Percentiles rank a stretch among this genome's conserved stretches.
phyloP scores from a whole-genome alignment of 2,329 filamentous ascomycete species.

The Capronia coronata region DNA sequence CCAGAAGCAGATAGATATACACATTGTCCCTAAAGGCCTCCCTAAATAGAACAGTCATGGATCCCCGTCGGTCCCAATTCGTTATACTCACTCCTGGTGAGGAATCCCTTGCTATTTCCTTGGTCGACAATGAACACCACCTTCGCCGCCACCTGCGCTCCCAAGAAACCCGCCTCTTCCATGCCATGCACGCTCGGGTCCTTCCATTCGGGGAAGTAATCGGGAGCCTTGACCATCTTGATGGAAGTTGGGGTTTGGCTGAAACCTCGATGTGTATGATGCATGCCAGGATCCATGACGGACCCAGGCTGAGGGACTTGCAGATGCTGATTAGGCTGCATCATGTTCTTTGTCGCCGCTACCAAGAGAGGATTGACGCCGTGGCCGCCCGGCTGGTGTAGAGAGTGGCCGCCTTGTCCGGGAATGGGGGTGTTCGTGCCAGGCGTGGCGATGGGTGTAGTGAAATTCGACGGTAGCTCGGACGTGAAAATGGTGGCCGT shows the following conservation, averaged over 20 bases:
- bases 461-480: constrained; percentile 88
- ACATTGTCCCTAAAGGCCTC: background rate
- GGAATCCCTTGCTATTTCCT: constrained; percentile 60
- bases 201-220: constrained; percentile 88
- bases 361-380: constrained; percentile 85
- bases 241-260: constrained; percentile 77
- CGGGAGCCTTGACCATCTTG: constrained; percentile 68
- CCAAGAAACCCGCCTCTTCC: constrained; percentile 81
- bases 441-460: constrained; percentile 82
- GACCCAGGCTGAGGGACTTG: constrained; percentile 34
- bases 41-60: constrained; percentile 48
- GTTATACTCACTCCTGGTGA: constrained; percentile 63
- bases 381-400: constrained; percentile 51
- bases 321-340: constrained; percentile 38
- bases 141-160: constrained; percentile 77
- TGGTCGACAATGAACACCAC: constrained; percentile 65
- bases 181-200: constrained; percentile 55
- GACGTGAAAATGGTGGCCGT: constrained; percentile 96
- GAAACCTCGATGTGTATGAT: constrained; percentile 55
- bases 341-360: constrained; percentile 60
- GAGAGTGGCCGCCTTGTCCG: constrained; percentile 43
- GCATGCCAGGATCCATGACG: constrained; percentile 30
- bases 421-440: constrained; percentile 72
- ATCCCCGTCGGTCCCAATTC: constrained; percentile 59
- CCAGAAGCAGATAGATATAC: background rate